Evolutionary conservation across 805 yeast genomes (phyloP).

Genomic region (Candida glaebosa): DNA sequence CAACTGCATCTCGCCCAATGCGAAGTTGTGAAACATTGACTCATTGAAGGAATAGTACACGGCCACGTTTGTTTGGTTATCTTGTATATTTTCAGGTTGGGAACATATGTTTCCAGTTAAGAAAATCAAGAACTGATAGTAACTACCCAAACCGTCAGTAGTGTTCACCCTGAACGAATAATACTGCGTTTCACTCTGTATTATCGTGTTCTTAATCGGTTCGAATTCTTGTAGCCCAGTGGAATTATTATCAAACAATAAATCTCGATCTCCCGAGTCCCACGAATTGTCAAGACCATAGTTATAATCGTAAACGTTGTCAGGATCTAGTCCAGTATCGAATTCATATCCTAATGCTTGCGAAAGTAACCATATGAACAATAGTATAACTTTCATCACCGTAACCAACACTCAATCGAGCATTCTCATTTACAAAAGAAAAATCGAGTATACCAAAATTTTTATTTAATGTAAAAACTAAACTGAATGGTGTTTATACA

Average conservation of each 20-base stretch:
- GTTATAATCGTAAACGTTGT: not conserved
- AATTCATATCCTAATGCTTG: not conserved
- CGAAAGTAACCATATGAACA: not conserved
- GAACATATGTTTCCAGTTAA: slow-evolving; percentile 50
- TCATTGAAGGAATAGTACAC: slow-evolving; percentile 40
- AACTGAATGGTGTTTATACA: too few relatives aligned
- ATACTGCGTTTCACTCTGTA: slow-evolving; percentile 36
- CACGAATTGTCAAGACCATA: not conserved
- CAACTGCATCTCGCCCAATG: slow-evolving; percentile 24
- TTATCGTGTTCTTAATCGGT: slow-evolving; percentile 33
- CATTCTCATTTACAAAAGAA: not conserved
- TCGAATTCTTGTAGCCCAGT: slow-evolving; percentile 33
- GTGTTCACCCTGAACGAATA: slow-evolving; percentile 45
- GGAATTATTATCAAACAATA: slow-evolving; percentile 10
- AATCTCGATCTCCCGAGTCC: not conserved
- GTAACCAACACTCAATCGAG: too few relatives aligned
- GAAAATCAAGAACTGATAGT: slow-evolving; percentile 46
- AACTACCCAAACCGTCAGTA: slow-evolving; percentile 41
- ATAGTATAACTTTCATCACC: not conserved
- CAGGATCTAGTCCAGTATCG: not conserved
- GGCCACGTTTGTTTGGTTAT: slow-evolving; percentile 25
- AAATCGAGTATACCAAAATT: too few relatives aligned
- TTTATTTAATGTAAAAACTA: too few relatives aligned
- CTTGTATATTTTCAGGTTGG: slow-evolving; percentile 24
- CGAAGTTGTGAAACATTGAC: slow-evolving; percentile 27